These are phyloP conservation scores for Globisporangium iwayamae DNA, from an alignment of 352 stramenopile genomes.

Conservation along the genomic window DNA sequence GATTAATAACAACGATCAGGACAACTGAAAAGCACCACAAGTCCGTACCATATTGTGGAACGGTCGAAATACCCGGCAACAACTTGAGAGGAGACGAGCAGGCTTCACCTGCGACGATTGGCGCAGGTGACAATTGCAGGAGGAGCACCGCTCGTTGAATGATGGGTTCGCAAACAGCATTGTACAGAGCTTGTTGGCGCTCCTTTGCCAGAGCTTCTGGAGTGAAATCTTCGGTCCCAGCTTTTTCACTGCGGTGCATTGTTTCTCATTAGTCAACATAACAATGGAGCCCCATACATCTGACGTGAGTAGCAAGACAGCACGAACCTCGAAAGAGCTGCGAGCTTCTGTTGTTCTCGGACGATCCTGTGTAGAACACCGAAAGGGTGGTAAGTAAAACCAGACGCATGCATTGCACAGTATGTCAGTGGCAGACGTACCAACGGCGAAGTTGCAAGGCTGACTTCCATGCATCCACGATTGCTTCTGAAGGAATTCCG, in stretches of 20 bases:
- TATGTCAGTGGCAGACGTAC: conserved; percentile 25
- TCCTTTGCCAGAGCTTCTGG: conserved; percentile 58
- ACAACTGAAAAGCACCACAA: neutral
- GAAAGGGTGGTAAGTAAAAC: neutral
- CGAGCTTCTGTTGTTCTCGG: conserved; percentile 83
- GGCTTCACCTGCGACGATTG: conserved; percentile 24
- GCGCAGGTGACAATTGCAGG: conserved; percentile 48
- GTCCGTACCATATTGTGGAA: conserved; percentile 45
- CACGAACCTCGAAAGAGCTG: conserved; percentile 48
- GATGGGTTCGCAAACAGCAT: conserved; percentile 74
- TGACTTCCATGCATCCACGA: conserved; percentile 73
- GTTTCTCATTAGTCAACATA: neutral
- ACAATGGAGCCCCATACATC: neutral
- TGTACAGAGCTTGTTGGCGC: conserved; percentile 69
- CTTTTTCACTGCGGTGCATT: conserved; percentile 28
- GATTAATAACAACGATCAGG: neutral
- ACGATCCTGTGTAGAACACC: conserved; percentile 58
- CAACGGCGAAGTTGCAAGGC: conserved; percentile 79
- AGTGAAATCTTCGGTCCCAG: conserved; percentile 23
- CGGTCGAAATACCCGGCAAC: conserved; percentile 64
- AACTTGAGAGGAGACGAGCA: conserved; percentile 56
- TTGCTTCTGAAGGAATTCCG: conserved; percentile 52
- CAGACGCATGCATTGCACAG: neutral
- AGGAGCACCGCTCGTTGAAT: conserved; percentile 69
- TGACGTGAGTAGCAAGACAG: neutral